phyloP scores from a whole-genome alignment of 352 stramenopile genomes.

The Phytopythium cucurbitacearum region DNA sequence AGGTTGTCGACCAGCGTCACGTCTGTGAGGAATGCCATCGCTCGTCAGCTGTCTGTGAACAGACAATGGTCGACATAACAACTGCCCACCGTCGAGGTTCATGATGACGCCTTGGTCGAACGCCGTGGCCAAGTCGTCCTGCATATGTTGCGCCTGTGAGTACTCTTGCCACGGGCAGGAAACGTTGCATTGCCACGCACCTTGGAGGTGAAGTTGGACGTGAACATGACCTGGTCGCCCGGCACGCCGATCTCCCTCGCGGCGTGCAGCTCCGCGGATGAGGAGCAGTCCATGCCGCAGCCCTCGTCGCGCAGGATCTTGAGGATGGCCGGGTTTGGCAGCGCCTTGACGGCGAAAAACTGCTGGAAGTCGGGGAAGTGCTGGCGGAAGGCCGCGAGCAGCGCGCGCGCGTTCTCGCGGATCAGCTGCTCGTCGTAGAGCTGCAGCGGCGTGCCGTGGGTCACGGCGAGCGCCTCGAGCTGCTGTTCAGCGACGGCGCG shows the following conservation, averaged over 20 bases:
- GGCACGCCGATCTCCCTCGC: constrained; percentile 69
- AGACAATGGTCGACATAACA: not conserved
- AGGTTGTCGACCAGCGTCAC: constrained; percentile 79
- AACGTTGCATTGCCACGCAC: not conserved
- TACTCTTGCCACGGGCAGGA: not conserved
- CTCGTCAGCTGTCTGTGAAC: not conserved
- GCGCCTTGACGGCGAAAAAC: constrained; percentile 88
- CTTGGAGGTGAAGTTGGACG: constrained; percentile 88
- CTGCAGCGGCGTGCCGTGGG: constrained; percentile 85
- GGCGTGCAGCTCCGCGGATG: constrained; percentile 78
- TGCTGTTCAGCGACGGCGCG: constrained; percentile 30
- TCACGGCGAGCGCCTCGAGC: constrained; percentile 65
- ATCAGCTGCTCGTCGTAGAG: constrained; percentile 87
- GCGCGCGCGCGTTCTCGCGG: constrained; percentile 62
- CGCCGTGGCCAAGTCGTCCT: constrained; percentile 61
- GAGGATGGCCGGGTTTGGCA: constrained; percentile 87
- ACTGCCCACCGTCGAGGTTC: constrained; percentile 67
- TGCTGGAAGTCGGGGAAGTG: constrained; percentile 85
- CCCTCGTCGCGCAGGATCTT: constrained; percentile 79
- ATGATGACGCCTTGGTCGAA: constrained; percentile 84
- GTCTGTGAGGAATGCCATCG: constrained; percentile 20
- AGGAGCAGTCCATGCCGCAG: constrained; percentile 89
- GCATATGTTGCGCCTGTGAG: not conserved
- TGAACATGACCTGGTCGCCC: constrained; percentile 84
- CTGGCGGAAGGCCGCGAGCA: constrained; percentile 66